phyloP scores from a whole-genome alignment of 441 rosid genomes.

The Mallotus japonicus region DNA sequence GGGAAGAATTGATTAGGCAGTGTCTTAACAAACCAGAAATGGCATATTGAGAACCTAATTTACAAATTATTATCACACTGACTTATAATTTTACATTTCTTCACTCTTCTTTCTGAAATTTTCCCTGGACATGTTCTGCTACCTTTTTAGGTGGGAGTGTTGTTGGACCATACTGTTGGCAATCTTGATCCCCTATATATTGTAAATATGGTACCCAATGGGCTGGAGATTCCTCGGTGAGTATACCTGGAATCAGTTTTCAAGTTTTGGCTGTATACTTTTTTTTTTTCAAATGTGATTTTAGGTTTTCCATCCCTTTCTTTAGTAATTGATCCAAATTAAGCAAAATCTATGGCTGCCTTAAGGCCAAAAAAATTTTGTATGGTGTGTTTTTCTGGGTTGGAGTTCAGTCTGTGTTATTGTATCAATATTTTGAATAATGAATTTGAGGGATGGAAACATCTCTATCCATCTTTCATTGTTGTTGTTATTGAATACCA shows the following conservation, averaged over 20 bases:
- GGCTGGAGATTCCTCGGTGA: constrained; percentile 97
- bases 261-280: neutral
- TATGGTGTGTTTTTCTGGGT: no score
- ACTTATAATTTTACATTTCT: neutral
- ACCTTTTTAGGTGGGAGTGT: constrained; percentile 73
- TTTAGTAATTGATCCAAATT: constrained; percentile 9
- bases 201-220: constrained; percentile 97
- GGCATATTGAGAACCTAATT: constrained; percentile 41
- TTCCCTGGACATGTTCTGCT: constrained; percentile 25
- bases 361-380: neutral
- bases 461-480: no score
- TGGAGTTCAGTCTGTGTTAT: no score
- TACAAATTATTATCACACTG: neutral
- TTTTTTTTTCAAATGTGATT: neutral
- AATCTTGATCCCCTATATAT: constrained; percentile 96
- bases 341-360: neutral
- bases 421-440: no score
- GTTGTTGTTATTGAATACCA: no score
- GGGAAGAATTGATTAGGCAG: constrained; percentile 97
- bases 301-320: neutral
- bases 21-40: constrained; percentile 96
- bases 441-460: no score
- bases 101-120: neutral
- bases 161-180: constrained; percentile 98
- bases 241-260: constrained; percentile 27